Evolutionary conservation across 2,329 filamentous ascomycete species (phyloP).

Genomic region (Xylaria sp.): DNA sequence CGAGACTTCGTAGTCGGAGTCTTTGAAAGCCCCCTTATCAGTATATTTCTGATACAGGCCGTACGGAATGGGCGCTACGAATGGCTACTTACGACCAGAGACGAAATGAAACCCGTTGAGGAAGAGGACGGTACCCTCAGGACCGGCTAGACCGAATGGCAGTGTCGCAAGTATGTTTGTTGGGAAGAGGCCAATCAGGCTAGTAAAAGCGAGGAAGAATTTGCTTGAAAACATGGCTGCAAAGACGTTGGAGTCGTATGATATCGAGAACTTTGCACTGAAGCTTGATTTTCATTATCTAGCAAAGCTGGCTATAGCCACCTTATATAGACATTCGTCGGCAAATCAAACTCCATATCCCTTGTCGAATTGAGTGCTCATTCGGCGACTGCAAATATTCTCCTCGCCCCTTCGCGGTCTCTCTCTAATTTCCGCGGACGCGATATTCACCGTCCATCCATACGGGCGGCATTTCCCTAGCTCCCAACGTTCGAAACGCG

Average conservation of each 20-base stretch:
- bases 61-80: neutral
- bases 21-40: slow-evolving; percentile 2
- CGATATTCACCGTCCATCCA: neutral
- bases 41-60: neutral
- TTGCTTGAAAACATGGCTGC: slow-evolving; percentile 13
- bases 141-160: slow-evolving; percentile 19
- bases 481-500: neutral
- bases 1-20: slow-evolving; percentile 42
- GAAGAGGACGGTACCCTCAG: slow-evolving; percentile 5
- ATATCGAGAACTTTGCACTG: neutral
- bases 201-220: neutral
- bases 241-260: neutral
- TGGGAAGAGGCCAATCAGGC: slow-evolving; percentile 5
- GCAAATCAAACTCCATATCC: neutral
- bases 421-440: neutral
- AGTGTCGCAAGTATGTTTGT: slow-evolving; percentile 7
- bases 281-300: neutral
- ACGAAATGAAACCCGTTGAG: slow-evolving; percentile 25
- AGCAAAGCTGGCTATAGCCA: neutral
- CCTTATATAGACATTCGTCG: slow-evolving; percentile 16
- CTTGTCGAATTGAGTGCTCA: neutral
- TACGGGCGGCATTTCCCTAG: neutral
- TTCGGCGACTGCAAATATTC: neutral
- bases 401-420: neutral
- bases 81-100: slow-evolving; percentile 21